A percentile compares a stretch with the other conserved stretches of the same genome.
phyloP scores from a whole-genome alignment of 2,329 filamentous ascomycete genomes.

The Aspergillus pseudoglaucus region DNA sequence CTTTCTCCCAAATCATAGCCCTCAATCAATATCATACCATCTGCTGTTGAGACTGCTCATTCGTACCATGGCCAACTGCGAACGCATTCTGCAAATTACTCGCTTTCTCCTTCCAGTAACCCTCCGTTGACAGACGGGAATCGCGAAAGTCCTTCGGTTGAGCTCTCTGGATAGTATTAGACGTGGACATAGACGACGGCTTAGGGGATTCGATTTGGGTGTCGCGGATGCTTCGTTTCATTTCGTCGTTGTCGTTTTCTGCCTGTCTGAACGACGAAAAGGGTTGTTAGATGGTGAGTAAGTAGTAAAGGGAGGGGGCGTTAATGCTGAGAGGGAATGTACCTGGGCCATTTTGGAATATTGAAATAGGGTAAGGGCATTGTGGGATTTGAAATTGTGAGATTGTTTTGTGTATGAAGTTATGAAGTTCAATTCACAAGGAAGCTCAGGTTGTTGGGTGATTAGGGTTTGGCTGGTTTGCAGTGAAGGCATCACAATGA shows the following conservation, averaged over 20 bases:
- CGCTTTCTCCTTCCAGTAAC: not conserved
- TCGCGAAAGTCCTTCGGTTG: not conserved
- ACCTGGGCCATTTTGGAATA: not conserved
- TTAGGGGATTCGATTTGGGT: not conserved
- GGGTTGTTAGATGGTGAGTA: too few relatives aligned
- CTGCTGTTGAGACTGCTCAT: too few relatives aligned
- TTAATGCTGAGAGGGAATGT: not conserved
- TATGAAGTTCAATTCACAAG: too few relatives aligned
- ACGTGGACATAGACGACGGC: not conserved
- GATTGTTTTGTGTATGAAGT: too few relatives aligned
- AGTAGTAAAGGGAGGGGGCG: too few relatives aligned
- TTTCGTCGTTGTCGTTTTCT: not conserved
- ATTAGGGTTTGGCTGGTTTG: too few relatives aligned
- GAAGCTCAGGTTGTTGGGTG: too few relatives aligned
- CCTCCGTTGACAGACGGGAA: not conserved
- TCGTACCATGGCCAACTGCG: not conserved
- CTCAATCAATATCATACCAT: too few relatives aligned
- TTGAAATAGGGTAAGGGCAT: not conserved
- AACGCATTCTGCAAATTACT: not conserved
- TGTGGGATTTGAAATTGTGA: not conserved
- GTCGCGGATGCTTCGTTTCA: not conserved
- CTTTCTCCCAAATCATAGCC: too few relatives aligned
- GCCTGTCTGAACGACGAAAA: too few relatives aligned
- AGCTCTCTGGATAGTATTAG: too few relatives aligned
- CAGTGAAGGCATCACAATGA: too few relatives aligned